A percentile compares a stretch with the other conserved stretches of the same genome.
Conservation (phyloP, 345 rosid genomes). For the Angophora floribunda region DNA sequence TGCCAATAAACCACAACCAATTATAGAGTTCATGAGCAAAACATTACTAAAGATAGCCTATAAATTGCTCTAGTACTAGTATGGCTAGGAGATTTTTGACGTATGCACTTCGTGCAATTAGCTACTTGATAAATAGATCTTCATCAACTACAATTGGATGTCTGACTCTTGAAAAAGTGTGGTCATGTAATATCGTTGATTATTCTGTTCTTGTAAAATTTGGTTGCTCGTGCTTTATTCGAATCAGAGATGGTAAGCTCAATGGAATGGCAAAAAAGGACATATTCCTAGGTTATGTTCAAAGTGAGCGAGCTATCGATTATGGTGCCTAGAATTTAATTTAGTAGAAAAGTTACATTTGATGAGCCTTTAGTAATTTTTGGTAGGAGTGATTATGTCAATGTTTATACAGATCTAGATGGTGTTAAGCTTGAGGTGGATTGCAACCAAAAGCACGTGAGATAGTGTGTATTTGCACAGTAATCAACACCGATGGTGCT, state of each 20-base stretch:
- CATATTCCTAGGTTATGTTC: background rate
- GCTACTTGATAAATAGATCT: background rate
- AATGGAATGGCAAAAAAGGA: background rate
- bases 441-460: background rate
- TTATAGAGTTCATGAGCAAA: background rate
- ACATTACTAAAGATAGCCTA: background rate
- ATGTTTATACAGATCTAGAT: background rate
- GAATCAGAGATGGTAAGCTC: background rate
- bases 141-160: accelerated
- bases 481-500: background rate
- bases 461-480: accelerated
- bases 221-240: background rate
- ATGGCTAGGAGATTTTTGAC: accelerated
- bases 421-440: background rate
- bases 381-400: background rate
- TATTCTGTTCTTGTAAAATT: background rate
- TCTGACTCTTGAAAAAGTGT: background rate
- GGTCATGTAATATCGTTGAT: accelerated
- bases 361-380: background rate
- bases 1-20: background rate
- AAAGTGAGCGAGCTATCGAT: background rate
- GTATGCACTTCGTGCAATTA: background rate
- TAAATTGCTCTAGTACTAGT: background rate
- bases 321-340: background rate
- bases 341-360: background rate